Base-by-base conservation (phyloP, 1,284 basidiomycete genomes). In the Puccinia polysora region DNA sequence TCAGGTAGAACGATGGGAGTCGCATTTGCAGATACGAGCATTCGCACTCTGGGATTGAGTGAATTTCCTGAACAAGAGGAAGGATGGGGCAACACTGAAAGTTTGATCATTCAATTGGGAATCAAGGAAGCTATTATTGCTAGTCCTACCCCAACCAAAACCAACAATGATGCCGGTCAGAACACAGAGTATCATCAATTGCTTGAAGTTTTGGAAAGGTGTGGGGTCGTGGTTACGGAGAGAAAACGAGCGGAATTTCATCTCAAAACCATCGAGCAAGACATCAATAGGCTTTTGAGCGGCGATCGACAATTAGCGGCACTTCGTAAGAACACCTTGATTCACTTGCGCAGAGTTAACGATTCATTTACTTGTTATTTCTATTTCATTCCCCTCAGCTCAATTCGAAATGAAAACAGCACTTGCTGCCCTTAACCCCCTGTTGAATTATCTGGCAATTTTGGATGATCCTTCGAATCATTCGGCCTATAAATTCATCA, bases 31-130 rank as follows among this genome's bases (percentile, higher is more conserved):
- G 85, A 86, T 77, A 83, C 83, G 20, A 82, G 82, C 59, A 80
- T 82, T 71, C 82, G 83, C 64, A 79, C 81, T 53, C 78, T 86
- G 32, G 81, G 85, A 81, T 75, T 97, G 82, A 84, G 90, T 18
- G 91, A 98, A 75, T 98, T 91, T 77, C 86, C 88, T 0, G 96
- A 99, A 78, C 96, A 95, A 77, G 96, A 98, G 75, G 83, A 50
- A 30, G 23, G 43, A 23, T 65, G 53, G 65, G 23, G 25, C 7
- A 36, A 43, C 63, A 74, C 67, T 32, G 77, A 96, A 90, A 94
- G 91, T 2, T 85, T 98, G 15, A 83, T 97, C 58, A 97, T 98
- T 74, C 96, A 98, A 80, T 85, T 98, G 0, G 94, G 91, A 1
- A 91, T 94, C 53, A 98, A 98, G 80, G 96, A 99, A 81, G 93